Evolutionary conservation across 257 asterid genomes (phyloP).

Genomic region (Solanum lycopersicoides): DNA sequence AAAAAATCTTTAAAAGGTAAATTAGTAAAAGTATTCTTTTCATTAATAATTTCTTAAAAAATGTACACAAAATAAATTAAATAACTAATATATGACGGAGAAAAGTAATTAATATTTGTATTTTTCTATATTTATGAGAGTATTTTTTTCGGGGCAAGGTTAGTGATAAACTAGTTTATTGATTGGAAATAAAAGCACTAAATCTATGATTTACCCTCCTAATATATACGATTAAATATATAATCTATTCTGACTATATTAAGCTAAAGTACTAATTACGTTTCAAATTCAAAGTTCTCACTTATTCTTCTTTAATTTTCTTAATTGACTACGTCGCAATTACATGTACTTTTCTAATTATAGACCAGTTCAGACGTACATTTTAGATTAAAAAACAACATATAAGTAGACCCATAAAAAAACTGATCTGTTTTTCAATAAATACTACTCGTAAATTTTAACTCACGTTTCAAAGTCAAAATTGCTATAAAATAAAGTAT

Average conservation of each 20-base stretch:
- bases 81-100: fast-evolving
- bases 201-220: neutral
- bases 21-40: too few relatives aligned
- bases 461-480: neutral
- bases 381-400: neutral
- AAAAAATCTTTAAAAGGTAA: too few relatives aligned
- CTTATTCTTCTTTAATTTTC: neutral
- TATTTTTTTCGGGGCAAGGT: neutral
- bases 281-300: neutral
- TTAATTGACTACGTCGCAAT: neutral
- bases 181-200: neutral
- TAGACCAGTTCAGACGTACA: neutral
- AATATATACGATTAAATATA: neutral
- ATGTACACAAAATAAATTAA: fast-evolving
- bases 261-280: neutral
- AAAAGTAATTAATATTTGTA: neutral
- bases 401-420: neutral
- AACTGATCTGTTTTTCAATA: neutral
- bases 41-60: too few relatives aligned
- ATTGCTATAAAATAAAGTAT: too few relatives aligned
- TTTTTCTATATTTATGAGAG: too few relatives aligned
- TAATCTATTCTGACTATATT: neutral
- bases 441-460: neutral
- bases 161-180: neutral
- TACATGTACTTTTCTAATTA: neutral